These are phyloP conservation scores for Colletotrichum horii DNA, from an alignment of 2,329 filamentous ascomycete genomes.

Conservation along the genomic window DNA sequence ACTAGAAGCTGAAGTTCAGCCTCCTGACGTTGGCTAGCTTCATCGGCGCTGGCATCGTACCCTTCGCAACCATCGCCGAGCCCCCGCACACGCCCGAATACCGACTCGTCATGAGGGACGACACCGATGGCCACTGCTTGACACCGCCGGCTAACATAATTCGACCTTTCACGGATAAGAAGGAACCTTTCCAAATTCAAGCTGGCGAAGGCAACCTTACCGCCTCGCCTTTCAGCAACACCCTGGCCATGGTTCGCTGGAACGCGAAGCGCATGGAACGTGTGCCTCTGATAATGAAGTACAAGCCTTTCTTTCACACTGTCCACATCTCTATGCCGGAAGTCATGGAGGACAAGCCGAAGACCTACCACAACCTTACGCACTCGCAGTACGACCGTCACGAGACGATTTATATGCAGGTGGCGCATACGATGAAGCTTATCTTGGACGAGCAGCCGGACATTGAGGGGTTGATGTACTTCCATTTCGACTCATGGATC, in stretches of 20 bases:
- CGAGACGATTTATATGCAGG: conserved; percentile 26
- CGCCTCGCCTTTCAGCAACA: conserved; percentile 31
- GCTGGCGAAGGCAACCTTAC: conserved; percentile 10
- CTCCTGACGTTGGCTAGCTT: conserved; percentile 6
- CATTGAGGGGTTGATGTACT: conserved; percentile 32
- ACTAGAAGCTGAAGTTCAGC: conserved; percentile 6
- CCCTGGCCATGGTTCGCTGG: conserved; percentile 31
- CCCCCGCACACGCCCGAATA: conserved; percentile 17
- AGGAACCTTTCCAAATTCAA: neutral
- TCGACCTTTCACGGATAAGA: conserved; percentile 2
- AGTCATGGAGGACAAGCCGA: conserved; percentile 16
- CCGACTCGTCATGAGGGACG: conserved; percentile 13
- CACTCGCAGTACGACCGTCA: conserved; percentile 28
- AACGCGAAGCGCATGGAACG: conserved; percentile 30
- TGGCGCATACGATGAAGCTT: conserved; percentile 33
- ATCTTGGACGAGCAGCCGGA: conserved; percentile 30
- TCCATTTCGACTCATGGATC: conserved; percentile 38
- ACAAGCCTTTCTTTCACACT: conserved; percentile 33
- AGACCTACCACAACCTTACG: conserved; percentile 27
- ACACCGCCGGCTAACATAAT: conserved; percentile 3
- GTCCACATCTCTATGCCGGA: conserved; percentile 31
- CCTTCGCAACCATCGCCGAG: conserved; percentile 17
- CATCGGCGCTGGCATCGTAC: conserved; percentile 19
- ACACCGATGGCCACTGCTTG: neutral
- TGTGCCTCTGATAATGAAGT: conserved; percentile 29